Base-by-base conservation (phyloP, 2,329 filamentous ascomycete genomes). In the Colletotrichum tamarilloi region DNA sequence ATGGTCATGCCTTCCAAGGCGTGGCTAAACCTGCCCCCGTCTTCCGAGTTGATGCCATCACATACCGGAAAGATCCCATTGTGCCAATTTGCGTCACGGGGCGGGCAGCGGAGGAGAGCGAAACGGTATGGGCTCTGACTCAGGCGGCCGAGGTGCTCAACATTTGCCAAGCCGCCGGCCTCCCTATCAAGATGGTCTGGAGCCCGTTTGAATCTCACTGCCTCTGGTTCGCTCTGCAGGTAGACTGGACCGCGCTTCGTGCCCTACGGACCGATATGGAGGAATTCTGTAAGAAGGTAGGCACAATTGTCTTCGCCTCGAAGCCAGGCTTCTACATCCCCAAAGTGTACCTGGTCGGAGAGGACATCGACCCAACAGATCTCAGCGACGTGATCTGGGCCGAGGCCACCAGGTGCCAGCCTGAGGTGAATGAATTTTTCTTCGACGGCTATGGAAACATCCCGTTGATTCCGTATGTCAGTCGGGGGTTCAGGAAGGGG, bases 201-300 rank as follows among this genome's bases (percentile, higher is more conserved):
- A 75, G 85, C 0, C 85, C 85, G 0, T 85, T 86, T 62, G 84
- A 86, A 72, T 81, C 84, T 0, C 84, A 87, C 68, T 85, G 84
- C 0, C 87, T 83, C 1, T 89, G 87, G 87, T 81, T 82, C 0
- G 85, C 81, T 0, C 75, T 92, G 77, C 86, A 90, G 72, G 86
- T 91, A 26, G 90, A 92, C 77, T 88, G 86, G 1, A 81, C 84
- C 6, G 88, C 88, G 77, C 84, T 92, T 8, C 87, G 87, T 32
- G 84, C 85, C 11, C 86, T 90, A 84, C 86, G 90, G 57, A 87
- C 86, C 19, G 87, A 78, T 1, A 66, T 83, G 0, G 73, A 79
- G 24, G 81, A 83, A 0, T 83, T 89, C 56, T 80, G 80, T 60
- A 79, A 80, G 56, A 77, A 76, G 28, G 76, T 88, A 11, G 87